Base-by-base conservation (phyloP, 371 early-diverging fungal species). In the Mortierella sp. region DNA sequence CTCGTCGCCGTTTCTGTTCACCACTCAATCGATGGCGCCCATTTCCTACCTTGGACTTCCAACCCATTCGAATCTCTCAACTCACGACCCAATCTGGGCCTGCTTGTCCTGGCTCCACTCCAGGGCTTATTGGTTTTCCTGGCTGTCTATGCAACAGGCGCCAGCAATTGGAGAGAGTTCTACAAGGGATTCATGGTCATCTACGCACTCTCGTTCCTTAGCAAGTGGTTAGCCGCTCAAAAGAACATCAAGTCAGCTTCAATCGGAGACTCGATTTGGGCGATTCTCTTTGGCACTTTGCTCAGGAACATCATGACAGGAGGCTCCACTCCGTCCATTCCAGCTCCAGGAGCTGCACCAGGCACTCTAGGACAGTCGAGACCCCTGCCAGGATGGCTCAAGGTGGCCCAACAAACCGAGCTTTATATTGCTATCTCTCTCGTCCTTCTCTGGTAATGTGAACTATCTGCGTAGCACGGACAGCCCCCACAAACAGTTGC, bases 221-320 rank as follows among this genome's bases (percentile, higher is more conserved):
- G 83, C 57, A 87, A 85, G 57, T 82, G 84, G 76, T 74, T 87
- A 11, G 85, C 87, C 4, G 80, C 75, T 64, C 85, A 87, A 74
- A 82, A 66, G 9, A 46, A 56, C 16, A 71, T 85, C 28, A 65
- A 85, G 18, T 76, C 64, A 12, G 85, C 84, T 7, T 83, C 83
- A 43, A 65, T 87, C 23, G 84, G 84, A 19, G 85, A 83, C 50
- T 86, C 87, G 21, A 86, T 87, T 19, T 87, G 87, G 87, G 87
- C 87, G 18, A 86, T 87, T 57, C 75, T 86, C 14, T 72, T 87
- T 50, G 87, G 87, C 7, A 83, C 82, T 26, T 44, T 75, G 43
- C 51, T 85, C 4, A 81, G 86, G 15, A 85, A 84, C 60, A 48
- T 75, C 11, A 51, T 85, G 16, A 73, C 83, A 0, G 57, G 60